Conservation (phyloP, 768 basidiomycete genomes). For the Leccinum subgranulosum region DNA sequence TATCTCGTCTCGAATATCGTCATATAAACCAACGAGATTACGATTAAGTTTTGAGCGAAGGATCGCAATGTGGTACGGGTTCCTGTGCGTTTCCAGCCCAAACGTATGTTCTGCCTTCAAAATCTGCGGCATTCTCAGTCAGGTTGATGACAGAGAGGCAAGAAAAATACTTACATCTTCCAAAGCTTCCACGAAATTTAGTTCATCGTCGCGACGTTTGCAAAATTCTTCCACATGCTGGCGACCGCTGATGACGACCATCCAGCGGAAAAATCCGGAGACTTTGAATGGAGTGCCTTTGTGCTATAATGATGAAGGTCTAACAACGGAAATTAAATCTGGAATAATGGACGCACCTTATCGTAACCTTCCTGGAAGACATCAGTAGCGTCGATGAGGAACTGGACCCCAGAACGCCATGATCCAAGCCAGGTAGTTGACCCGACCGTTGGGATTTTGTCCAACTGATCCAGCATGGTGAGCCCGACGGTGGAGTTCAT, state of each 20-base stretch:
- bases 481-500: neutral
- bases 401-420: conserved; percentile 22
- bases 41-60: conserved; percentile 35
- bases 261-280: conserved; percentile 33
- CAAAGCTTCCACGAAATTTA: conserved; percentile 33
- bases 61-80: conserved; percentile 32
- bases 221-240: conserved; percentile 39
- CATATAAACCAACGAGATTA: conserved; percentile 36
- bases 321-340: neutral
- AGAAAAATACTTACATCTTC: neutral
- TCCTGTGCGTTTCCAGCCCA: conserved; percentile 25
- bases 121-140: conserved; percentile 21
- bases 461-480: conserved; percentile 12
- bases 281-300: conserved; percentile 32
- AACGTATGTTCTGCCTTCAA: conserved; percentile 39
- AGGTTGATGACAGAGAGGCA: neutral
- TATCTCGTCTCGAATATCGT: conserved; percentile 46
- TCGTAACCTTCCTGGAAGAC: conserved; percentile 33
- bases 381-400: conserved; percentile 15
- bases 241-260: conserved; percentile 34
- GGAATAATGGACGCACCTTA: conserved; percentile 18
- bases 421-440: conserved; percentile 27
- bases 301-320: conserved; percentile 16
- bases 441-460: conserved; percentile 33
- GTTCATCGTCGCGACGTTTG: conserved; percentile 36